Evolutionary conservation across 106 monocot genomes (phyloP).

Genomic region (Acorus gramineus): DNA sequence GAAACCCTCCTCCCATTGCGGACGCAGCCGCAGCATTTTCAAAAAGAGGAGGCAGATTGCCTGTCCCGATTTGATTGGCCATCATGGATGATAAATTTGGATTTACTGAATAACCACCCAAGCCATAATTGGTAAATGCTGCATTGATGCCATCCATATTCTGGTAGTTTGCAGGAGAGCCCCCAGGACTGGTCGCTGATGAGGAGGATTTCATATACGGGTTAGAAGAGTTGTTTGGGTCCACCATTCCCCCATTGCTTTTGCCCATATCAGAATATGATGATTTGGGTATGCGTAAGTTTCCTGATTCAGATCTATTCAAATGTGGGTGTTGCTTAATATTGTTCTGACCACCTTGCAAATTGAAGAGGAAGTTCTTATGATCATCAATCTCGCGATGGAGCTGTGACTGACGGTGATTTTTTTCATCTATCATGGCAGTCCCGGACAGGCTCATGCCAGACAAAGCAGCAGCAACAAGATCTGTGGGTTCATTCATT

Average conservation of each 20-base stretch:
- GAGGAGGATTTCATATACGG: slow-evolving; percentile 33
- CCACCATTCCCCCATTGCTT: slow-evolving; percentile 2
- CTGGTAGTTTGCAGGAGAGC: slow-evolving; percentile 38
- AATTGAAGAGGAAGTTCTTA: slow-evolving; percentile 33
- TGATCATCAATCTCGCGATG: slow-evolving; percentile 39
- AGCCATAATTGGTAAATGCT: slow-evolving; percentile 29
- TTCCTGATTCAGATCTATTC: slow-evolving; percentile 20
- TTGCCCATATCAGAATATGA: slow-evolving; percentile 22
- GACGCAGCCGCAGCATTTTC: slow-evolving; percentile 36
- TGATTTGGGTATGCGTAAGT: slow-evolving; percentile 19
- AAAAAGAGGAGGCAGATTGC: slow-evolving; percentile 34
- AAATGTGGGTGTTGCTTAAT: slow-evolving; percentile 7
- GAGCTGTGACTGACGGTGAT: slow-evolving; percentile 24
- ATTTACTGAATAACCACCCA: slow-evolving; percentile 21
- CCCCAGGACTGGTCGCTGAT: slow-evolving; percentile 27
- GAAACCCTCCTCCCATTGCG: slow-evolving; percentile 26
- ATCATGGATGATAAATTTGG: slow-evolving; percentile 27
- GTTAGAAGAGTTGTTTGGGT: slow-evolving; percentile 24
- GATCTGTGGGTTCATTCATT: slow-evolving; percentile 37
- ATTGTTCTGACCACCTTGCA: slow-evolving; percentile 24
- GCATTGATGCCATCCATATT: slow-evolving; percentile 30
- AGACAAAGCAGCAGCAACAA: slow-evolving; percentile 43
- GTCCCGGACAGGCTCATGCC: slow-evolving; percentile 46
- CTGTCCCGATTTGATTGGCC: slow-evolving; percentile 30
- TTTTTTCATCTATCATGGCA: slow-evolving; percentile 21